Evolutionary conservation across 2,329 filamentous ascomycete species (phyloP), one percentile per base, ranked within the genome.

Genomic region (Cladorrhinum sp.): DNA sequence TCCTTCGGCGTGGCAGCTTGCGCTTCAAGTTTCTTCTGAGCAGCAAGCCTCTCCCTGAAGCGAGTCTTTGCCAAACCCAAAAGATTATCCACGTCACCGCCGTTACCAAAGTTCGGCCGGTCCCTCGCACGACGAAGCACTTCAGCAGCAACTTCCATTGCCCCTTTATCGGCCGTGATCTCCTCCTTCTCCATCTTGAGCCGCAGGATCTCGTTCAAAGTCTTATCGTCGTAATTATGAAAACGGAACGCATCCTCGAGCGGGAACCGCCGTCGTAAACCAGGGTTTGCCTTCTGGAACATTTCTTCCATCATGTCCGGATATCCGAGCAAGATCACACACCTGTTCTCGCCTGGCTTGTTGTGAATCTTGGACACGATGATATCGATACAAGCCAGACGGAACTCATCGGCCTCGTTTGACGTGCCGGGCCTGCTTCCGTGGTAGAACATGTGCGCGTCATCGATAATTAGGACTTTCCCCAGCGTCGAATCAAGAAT

Each of bases 401-500:
- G 82, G 71, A 71, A 87, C 2, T 67, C 64, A 8, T 64, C 64
- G 1, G 61, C 64, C 7, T 65, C 66, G 26, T 66, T 64, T 0
- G 68, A 68, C 10, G 69, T 57, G 52, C 74, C 77, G 2, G 39
- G 23, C 10, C 54, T 9, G 14, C 33, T 30, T 18, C 59, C 59
- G 21, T 57, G 59, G 18, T 57, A 57, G 0, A 87, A 74, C 70
- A 80, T 81, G 63, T 88, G 87, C 0, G 85, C 85, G 67, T 89
- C 86, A 63, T 88, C 86, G 6, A 89, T 86, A 49, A 88, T 79
- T 0, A 88, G 74, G 3, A 88, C 83, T 64, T 87, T 88, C 0
- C 86, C 86, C 0, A 79, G 53, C 0, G 83, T 82, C 0, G 79
- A 73, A 1, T 77, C 77, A 0, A 88, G 74, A 18, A 87, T 86